These are phyloP conservation scores for Penicillium expansum DNA, from an alignment of 2,329 filamentous ascomycete genomes.

Conservation along the genomic window DNA sequence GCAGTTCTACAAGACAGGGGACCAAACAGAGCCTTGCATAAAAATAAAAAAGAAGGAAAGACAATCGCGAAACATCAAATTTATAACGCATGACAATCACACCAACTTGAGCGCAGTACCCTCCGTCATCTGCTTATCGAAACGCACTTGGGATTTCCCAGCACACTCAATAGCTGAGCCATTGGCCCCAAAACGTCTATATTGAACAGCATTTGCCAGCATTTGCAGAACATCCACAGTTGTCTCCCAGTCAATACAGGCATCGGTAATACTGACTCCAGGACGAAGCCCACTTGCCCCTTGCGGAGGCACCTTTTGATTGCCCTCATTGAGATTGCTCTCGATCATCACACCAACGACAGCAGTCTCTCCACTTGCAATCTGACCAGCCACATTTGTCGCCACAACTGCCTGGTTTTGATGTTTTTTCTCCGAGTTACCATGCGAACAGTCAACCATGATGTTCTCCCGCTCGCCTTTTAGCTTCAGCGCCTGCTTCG, in stretches of 20 bases:
- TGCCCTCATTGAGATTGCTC: slow-evolving; percentile 89
- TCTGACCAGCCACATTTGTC: too few relatives aligned
- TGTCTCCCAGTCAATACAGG: slow-evolving; percentile 88
- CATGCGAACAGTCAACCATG: too few relatives aligned
- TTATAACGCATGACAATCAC: not conserved
- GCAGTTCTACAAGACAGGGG: not conserved
- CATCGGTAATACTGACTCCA: slow-evolving; percentile 92
- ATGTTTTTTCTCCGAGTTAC: too few relatives aligned
- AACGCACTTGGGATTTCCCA: too few relatives aligned
- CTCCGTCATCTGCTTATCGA: not conserved
- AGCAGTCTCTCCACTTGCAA: too few relatives aligned
- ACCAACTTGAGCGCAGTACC: not conserved
- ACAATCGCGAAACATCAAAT: too few relatives aligned
- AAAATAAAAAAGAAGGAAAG: too few relatives aligned
- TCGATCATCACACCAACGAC: too few relatives aligned
- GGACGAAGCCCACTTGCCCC: slow-evolving; percentile 75
- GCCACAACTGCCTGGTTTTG: too few relatives aligned
- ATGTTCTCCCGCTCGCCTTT: too few relatives aligned
- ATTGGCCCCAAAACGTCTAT: slow-evolving; percentile 56
- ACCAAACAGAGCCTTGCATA: too few relatives aligned
- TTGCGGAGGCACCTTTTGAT: slow-evolving; percentile 81
- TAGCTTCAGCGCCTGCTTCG: too few relatives aligned
- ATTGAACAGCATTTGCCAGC: slow-evolving; percentile 77
- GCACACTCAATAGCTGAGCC: not conserved
- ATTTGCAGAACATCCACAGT: slow-evolving; percentile 67